Conservation (phyloP, 805 yeast genomes). For the Tetrapisispora namnaoensis region DNA sequence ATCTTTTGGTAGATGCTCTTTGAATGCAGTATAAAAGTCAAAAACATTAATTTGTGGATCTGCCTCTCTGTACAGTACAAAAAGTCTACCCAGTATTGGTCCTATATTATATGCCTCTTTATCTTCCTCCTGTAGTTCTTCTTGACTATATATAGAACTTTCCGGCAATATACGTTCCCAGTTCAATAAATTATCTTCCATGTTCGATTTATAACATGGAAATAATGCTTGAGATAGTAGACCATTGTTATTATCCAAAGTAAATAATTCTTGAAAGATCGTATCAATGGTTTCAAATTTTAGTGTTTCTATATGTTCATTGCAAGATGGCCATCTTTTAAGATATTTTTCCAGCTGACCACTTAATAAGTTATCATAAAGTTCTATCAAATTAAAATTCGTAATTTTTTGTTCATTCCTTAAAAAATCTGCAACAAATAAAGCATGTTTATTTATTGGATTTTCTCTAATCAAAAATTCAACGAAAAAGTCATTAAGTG, state of each 20-base stretch:
- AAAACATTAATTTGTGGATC: conserved; percentile 55
- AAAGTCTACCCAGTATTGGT: conserved; percentile 50
- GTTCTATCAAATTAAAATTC: conserved; percentile 25
- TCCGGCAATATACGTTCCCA: conserved; percentile 24
- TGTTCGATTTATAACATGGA: conserved; percentile 23
- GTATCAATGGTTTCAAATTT: conserved; percentile 26
- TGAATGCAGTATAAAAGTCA: conserved; percentile 58
- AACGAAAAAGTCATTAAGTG: conserved; percentile 24
- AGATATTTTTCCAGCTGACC: conserved; percentile 18
- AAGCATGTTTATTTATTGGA: conserved; percentile 27
- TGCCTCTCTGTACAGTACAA: conserved; percentile 69
- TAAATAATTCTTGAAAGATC: conserved; percentile 27
- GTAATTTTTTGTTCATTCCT: conserved; percentile 18
- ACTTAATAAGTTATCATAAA: conserved; percentile 21
- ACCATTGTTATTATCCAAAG: conserved; percentile 26
- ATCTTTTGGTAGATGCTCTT: conserved; percentile 35
- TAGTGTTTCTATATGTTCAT: conserved; percentile 11
- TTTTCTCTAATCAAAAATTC: conserved; percentile 29
- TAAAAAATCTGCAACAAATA: conserved; percentile 18
- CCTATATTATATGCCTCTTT: conserved; percentile 32
- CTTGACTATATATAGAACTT: not conserved
- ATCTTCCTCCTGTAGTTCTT: conserved; percentile 8
- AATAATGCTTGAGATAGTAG: conserved; percentile 25
- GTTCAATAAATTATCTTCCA: conserved; percentile 25
- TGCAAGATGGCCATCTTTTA: conserved; percentile 21